Evolutionary conservation across 2,329 filamentous ascomycete species (phyloP).

Genomic region (Biscogniauxia mediterranea): DNA sequence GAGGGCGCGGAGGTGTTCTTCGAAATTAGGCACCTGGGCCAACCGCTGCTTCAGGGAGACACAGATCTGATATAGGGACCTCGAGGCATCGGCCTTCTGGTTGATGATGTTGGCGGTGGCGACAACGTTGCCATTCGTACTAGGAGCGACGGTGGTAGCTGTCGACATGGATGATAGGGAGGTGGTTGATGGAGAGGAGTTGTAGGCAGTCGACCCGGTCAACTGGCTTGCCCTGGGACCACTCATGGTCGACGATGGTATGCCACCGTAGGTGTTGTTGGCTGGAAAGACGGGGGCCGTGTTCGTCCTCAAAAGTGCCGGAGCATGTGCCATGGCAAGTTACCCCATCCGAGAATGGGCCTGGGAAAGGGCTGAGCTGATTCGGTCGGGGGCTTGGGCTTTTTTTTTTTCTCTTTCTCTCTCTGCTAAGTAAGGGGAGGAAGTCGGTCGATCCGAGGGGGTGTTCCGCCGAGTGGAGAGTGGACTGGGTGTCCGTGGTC

Average conservation of each 20-base stretch:
- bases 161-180: constrained; percentile 51
- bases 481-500: neutral
- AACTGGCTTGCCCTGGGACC: constrained; percentile 59
- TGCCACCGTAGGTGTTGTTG: constrained; percentile 44
- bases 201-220: constrained; percentile 58
- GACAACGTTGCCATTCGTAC: constrained; percentile 61
- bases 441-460: neutral
- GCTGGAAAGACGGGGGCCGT: constrained; percentile 55
- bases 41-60: constrained; percentile 79
- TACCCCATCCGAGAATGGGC: constrained; percentile 30
- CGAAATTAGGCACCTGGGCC: constrained; percentile 79
- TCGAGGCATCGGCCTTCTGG: constrained; percentile 85
- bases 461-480: neutral
- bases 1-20: constrained; percentile 69
- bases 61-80: constrained; percentile 94
- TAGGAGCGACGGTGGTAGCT: constrained; percentile 36
- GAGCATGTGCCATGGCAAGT: constrained; percentile 57
- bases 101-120: constrained; percentile 96
- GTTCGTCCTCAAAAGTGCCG: constrained; percentile 55
- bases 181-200: constrained; percentile 42
- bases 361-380: constrained; percentile 9
- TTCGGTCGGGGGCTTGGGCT: constrained; percentile 3
- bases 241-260: constrained; percentile 49
- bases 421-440: constrained; percentile 3
- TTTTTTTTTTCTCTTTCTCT: constrained; percentile 9